phyloP scores from a whole-genome alignment of 1,284 basidiomycete species.

The Puccinia triticina region DNA sequence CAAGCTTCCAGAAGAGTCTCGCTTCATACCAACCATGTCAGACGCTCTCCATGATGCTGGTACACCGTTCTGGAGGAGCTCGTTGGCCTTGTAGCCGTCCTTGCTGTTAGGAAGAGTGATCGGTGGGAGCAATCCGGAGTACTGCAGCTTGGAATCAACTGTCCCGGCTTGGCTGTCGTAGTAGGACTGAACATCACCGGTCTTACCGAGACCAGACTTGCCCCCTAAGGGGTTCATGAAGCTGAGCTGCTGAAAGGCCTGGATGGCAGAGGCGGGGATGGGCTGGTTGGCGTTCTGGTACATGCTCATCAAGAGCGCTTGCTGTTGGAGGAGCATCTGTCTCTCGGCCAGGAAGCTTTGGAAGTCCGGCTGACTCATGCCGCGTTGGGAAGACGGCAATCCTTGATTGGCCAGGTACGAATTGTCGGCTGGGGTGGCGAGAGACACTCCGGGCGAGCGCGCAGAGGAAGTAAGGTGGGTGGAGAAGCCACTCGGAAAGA shows the following conservation, averaged over 20 bases:
- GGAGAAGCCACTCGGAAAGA: background rate
- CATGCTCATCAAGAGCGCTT: slow-evolving; percentile 42
- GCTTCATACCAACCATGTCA: slow-evolving; percentile 10
- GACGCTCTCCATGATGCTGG: background rate
- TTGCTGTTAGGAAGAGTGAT: slow-evolving; percentile 35
- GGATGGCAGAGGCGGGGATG: background rate
- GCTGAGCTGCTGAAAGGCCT: slow-evolving; percentile 26
- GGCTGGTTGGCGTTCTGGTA: slow-evolving; percentile 40
- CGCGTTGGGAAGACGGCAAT: slow-evolving; percentile 3
- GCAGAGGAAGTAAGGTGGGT: background rate
- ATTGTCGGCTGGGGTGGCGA: slow-evolving; percentile 8
- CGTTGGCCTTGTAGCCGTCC: background rate
- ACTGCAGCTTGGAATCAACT: slow-evolving; percentile 1
- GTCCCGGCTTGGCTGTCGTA: background rate
- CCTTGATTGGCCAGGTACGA: background rate
- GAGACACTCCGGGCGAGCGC: background rate
- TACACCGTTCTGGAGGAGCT: background rate
- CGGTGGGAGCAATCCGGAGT: slow-evolving; percentile 33
- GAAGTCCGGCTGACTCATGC: slow-evolving; percentile 1
- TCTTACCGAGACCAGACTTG: background rate
- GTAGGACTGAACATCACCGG: background rate
- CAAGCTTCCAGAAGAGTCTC: slow-evolving; percentile 34
- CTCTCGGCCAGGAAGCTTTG: slow-evolving; percentile 44
- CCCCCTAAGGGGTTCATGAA: background rate
- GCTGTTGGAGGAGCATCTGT: slow-evolving; percentile 43